Evolutionary conservation across 805 yeast genomes (phyloP), one percentile per base, ranked within the genome.

Genomic region (Ogataea henricii): DNA sequence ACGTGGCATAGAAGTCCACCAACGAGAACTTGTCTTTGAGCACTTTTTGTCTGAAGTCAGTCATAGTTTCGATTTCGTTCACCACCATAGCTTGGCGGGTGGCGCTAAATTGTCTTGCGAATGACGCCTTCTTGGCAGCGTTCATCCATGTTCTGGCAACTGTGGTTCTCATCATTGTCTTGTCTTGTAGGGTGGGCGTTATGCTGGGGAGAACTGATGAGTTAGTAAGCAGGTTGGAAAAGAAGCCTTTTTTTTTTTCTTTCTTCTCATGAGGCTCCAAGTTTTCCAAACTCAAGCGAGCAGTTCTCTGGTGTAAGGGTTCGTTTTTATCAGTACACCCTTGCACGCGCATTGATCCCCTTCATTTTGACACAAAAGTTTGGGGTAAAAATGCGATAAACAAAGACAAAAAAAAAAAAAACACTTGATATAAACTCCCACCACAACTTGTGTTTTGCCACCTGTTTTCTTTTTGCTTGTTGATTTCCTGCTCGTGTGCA

Each of bases 1-100:
- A 84, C 9, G 81, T 77, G 26, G 89, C 89, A 64, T 75, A 81
- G 63, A 83, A 84, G 62, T 84, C 89, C 42, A 83, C 77, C 2
- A 83, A 69, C 1, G 83, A 70, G 30, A 79, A 63, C 47, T 77
- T 72, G 29, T 69, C 64, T 10, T 62, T 51, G 26, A 63, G 53
- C 37, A 70, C 67, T 3, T 65, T 56, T 4, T 57, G 50, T 37
- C 68, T 65, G 59, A 76, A 77, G 23, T 71, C 72, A 6, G 59
- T 43, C 18, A 72, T 46, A 1, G 62, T 49, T 2, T 58, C 49
- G 13, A 76, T 52, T 46, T 73, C 73, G 18, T 62, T 58, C 44
- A 76, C 71, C 33, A 51, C 38, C 27, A 49, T 30, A 2, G 30
- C 20, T 46, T 33, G 7, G 4, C 43, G n/a, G 7, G 56, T 30